A percentile compares a stretch with the other conserved stretches of the same genome.
Evolutionary conservation across 495 filamentous ascomycete genomes (phyloP).

Genomic region (Lepraria neglecta): DNA sequence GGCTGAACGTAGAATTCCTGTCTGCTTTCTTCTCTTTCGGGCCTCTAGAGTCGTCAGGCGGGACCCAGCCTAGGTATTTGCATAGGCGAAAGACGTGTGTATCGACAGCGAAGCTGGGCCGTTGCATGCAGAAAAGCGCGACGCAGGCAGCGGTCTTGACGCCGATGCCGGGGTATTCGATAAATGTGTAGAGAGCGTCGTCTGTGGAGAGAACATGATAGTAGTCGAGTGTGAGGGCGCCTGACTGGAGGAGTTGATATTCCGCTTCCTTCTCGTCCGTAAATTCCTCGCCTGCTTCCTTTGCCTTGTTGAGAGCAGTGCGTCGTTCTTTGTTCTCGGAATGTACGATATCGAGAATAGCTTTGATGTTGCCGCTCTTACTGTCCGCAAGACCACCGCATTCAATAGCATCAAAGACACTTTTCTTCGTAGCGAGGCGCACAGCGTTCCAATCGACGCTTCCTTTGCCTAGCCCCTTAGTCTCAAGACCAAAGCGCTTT

Average conservation of each 20-base stretch:
- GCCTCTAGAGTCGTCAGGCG: slow-evolving; percentile 35
- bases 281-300: slow-evolving; percentile 32
- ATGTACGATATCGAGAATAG: slow-evolving; percentile 73
- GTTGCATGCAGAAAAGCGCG: slow-evolving; percentile 68
- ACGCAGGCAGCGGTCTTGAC: slow-evolving; percentile 90
- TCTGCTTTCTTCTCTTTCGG: slow-evolving; percentile 43
- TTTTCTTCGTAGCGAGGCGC: slow-evolving; percentile 52
- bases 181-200: slow-evolving; percentile 65
- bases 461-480: slow-evolving; percentile 59
- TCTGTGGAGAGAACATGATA: slow-evolving; percentile 60
- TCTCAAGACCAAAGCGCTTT: slow-evolving; percentile 57
- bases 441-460: slow-evolving; percentile 87
- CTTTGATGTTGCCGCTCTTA: slow-evolving; percentile 75
- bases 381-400: slow-evolving; percentile 58
- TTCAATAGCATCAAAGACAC: slow-evolving; percentile 68
- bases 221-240: slow-evolving; percentile 68
- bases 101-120: slow-evolving; percentile 77
- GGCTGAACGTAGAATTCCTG: slow-evolving; percentile 66
- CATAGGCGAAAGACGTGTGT: slow-evolving; percentile 78
- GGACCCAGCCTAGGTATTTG: slow-evolving; percentile 83
- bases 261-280: slow-evolving; percentile 44
- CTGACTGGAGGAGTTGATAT: slow-evolving; percentile 48
- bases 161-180: slow-evolving; percentile 76
- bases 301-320: slow-evolving; percentile 30
- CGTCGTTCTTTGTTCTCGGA: slow-evolving; percentile 54